Percentiles rank a stretch among this genome's conserved stretches.
phyloP scores from a whole-genome alignment of 768 basidiomycete genomes.

The Termitomyces sp. region DNA sequence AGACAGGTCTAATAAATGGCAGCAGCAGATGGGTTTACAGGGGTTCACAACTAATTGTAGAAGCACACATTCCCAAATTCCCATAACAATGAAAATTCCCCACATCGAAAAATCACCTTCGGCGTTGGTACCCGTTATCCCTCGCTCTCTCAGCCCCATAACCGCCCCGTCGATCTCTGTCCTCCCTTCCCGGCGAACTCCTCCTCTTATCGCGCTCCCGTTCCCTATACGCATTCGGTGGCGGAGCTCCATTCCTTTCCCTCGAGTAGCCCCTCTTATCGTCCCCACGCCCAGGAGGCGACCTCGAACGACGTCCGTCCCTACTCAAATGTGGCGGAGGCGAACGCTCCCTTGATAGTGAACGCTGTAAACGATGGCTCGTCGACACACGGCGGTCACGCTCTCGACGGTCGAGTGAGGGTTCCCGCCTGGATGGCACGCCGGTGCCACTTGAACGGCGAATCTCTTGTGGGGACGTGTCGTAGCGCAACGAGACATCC shows the following conservation, averaged over 20 bases:
- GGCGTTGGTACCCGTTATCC: conserved; percentile 14
- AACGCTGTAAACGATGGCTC: not conserved
- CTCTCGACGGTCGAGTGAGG: conserved; percentile 2
- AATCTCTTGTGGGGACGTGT: conserved; percentile 13
- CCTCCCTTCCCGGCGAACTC: conserved; percentile 10
- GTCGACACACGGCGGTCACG: conserved; percentile 7
- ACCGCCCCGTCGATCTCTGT: conserved; percentile 6
- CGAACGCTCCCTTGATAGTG: conserved; percentile 16
- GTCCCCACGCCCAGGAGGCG: conserved; percentile 14
- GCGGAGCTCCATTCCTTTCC: conserved; percentile 7
- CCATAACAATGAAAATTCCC: not conserved
- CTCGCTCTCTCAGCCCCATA: conserved; percentile 7
- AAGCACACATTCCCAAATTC: not conserved
- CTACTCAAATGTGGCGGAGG: conserved; percentile 20
- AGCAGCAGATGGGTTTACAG: not conserved
- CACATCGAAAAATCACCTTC: conserved; percentile 6
- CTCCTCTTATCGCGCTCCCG: conserved; percentile 9
- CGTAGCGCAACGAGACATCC: conserved; percentile 12
- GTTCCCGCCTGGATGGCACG: not conserved
- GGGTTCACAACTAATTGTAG: not conserved
- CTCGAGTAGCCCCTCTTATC: conserved; percentile 9
- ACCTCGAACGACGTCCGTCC: conserved; percentile 16
- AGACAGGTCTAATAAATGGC: not conserved
- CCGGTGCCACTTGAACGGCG: conserved; percentile 9
- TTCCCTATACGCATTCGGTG: conserved; percentile 3